Evolutionary conservation across 108 stramenopile species (phyloP).

Genomic region (Aurantiochytrium sp.): DNA sequence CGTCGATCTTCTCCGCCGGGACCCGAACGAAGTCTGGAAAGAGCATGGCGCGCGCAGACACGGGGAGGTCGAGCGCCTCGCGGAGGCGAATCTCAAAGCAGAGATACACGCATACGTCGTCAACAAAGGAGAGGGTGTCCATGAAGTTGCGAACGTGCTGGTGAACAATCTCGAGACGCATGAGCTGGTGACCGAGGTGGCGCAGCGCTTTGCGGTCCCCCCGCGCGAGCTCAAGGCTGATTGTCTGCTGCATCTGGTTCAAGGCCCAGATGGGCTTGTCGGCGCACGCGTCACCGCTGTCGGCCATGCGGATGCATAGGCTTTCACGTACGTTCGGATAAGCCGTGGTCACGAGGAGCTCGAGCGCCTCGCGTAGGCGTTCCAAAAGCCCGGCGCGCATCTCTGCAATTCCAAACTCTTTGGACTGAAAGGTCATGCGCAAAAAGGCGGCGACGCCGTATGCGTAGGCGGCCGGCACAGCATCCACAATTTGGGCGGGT

Average conservation of each 20-base stretch:
- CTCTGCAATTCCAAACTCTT: background rate
- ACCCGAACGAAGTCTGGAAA: background rate
- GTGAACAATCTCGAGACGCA: constrained; percentile 16
- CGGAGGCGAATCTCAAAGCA: background rate
- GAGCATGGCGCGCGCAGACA: background rate
- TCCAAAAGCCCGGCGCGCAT: background rate
- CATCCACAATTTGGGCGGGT: background rate
- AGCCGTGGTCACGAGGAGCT: background rate
- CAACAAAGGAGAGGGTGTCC: background rate
- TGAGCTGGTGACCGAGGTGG: background rate
- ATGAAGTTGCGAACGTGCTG: background rate
- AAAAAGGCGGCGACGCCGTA: background rate
- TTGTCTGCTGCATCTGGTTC: background rate
- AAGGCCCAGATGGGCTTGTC: constrained; percentile 28
- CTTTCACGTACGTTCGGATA: background rate
- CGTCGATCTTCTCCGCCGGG: background rate
- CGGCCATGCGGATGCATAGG: background rate
- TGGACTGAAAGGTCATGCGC: background rate
- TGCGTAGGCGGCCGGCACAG: background rate
- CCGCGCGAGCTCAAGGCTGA: background rate
- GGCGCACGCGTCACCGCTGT: background rate
- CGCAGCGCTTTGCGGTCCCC: background rate
- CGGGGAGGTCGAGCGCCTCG: background rate
- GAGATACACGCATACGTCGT: constrained; percentile 7
- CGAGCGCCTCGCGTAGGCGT: background rate